Percentiles rank a stretch among this genome's conserved stretches.
Evolutionary conservation across 495 filamentous ascomycete genomes (phyloP).

Genomic region (Neurospora hispaniola): DNA sequence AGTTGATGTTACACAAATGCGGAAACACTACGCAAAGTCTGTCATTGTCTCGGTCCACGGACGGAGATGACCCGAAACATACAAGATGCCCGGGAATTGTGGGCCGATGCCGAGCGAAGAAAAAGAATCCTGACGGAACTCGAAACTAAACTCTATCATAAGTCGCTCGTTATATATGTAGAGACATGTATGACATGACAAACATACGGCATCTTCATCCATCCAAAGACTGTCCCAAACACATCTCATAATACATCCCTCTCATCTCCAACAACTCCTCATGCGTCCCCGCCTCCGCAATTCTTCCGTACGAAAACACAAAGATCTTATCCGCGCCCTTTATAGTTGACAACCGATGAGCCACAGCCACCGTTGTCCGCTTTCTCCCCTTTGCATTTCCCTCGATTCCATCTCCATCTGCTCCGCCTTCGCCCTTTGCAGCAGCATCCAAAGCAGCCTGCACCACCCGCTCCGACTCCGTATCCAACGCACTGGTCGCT

Average conservation of each 20-base stretch:
- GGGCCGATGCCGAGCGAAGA: background rate
- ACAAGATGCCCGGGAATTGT: background rate
- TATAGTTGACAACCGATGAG: slow-evolving; percentile 47
- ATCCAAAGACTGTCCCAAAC: slow-evolving; percentile 22
- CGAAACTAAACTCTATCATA: background rate
- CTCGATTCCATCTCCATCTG: background rate
- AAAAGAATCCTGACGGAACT: background rate
- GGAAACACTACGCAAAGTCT: background rate
- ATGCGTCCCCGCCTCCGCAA: slow-evolving; percentile 42
- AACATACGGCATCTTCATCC: background rate
- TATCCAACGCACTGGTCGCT: slow-evolving; percentile 65
- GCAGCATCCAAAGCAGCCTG: slow-evolving; percentile 57
- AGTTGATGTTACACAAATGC: background rate
- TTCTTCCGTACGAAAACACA: slow-evolving; percentile 35
- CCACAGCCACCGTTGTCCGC: slow-evolving; percentile 63
- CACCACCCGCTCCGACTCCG: slow-evolving; percentile 58
- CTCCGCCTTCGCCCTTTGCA: slow-evolving; percentile 29
- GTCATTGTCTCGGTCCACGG: background rate
- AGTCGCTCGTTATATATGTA: background rate
- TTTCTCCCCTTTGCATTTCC: slow-evolving; percentile 4
- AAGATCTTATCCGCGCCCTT: slow-evolving; percentile 44
- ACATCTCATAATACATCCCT: slow-evolving; percentile 35
- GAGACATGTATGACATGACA: too few relatives aligned
- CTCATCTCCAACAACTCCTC: slow-evolving; percentile 29
- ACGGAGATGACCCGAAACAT: background rate